Conservation (phyloP, 371 early-diverging fungal species). For the Batrachochytrium dendrobatidis region DNA sequence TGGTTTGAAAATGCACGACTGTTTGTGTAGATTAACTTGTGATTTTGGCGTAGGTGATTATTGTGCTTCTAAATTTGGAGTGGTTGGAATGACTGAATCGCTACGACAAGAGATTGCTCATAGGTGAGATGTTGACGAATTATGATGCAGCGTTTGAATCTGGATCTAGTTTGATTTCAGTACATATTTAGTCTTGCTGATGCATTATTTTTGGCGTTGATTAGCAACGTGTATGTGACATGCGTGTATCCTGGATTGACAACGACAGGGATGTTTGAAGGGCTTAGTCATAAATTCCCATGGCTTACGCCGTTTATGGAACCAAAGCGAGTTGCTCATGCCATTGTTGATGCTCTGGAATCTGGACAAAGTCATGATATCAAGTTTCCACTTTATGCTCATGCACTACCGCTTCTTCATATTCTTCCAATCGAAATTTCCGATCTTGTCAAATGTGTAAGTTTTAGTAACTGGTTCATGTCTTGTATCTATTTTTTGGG, state of each 20-base stretch:
- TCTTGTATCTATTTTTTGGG: too few relatives aligned
- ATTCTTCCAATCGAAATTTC: conserved; percentile 29
- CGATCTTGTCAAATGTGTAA: conserved; percentile 15
- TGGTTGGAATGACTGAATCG: conserved; percentile 43
- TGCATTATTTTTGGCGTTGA: too few relatives aligned
- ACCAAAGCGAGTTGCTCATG: conserved; percentile 33
- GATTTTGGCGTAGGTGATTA: conserved; percentile 44
- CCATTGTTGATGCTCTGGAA: conserved; percentile 36
- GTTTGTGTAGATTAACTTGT: too few relatives aligned
- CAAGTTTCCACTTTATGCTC: conserved; percentile 37
- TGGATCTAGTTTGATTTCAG: neutral
- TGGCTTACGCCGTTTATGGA: conserved; percentile 40
- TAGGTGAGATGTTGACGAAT: conserved; percentile 16
- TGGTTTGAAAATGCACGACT: too few relatives aligned
- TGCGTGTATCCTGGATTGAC: conserved; percentile 43
- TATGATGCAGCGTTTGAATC: neutral
- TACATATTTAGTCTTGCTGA: neutral
- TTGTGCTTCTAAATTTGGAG: conserved; percentile 51
- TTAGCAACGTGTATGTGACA: conserved; percentile 25
- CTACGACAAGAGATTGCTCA: conserved; percentile 45
- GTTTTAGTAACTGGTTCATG: too few relatives aligned
- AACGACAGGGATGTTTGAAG: conserved; percentile 50
- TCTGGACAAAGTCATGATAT: conserved; percentile 28
- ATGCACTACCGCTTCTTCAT: conserved; percentile 34
- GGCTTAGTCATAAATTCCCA: conserved; percentile 32